phyloP scores from a whole-genome alignment of 2,329 filamentous ascomycete genomes.

The Microdochium paspali region DNA sequence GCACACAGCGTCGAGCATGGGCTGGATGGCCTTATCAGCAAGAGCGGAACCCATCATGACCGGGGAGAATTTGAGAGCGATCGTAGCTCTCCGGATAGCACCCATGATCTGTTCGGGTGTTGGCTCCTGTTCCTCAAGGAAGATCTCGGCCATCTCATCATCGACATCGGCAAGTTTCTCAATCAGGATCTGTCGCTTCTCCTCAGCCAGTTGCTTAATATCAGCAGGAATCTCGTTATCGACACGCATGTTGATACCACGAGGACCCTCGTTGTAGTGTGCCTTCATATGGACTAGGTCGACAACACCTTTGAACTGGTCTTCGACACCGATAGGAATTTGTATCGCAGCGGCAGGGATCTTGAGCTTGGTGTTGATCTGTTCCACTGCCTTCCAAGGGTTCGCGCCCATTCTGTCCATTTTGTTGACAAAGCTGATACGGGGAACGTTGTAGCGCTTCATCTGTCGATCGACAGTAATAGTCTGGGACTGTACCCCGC shows the following conservation, averaged over 20 bases:
- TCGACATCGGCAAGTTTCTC: conserved; percentile 96
- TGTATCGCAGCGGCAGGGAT: conserved; percentile 89
- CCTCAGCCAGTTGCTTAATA: conserved; percentile 62
- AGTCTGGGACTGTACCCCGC: conserved; percentile 93
- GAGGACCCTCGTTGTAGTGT: conserved; percentile 80
- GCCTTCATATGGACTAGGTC: conserved; percentile 89
- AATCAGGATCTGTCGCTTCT: conserved; percentile 78
- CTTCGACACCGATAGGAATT: conserved; percentile 86
- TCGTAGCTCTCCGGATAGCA: conserved; percentile 87
- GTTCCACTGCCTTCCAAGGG: conserved; percentile 93
- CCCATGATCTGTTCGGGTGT: conserved; percentile 77
- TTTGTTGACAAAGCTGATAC: conserved; percentile 97
- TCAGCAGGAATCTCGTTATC: conserved; percentile 78
- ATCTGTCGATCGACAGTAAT: conserved; percentile 98
- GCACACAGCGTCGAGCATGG: conserved; percentile 92
- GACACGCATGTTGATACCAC: conserved; percentile 67
- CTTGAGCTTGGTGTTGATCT: conserved; percentile 94
- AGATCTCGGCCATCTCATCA: conserved; percentile 93
- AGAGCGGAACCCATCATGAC: conserved; percentile 95
- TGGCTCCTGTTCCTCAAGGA: conserved; percentile 78
- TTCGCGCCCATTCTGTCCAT: conserved; percentile 99
- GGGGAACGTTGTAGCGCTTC: conserved; percentile 93
- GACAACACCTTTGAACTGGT: conserved; percentile 85
- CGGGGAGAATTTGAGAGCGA: conserved; percentile 79
- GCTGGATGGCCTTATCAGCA: conserved; percentile 89